Evolutionary conservation across 1,284 basidiomycete species (phyloP).

Genomic region (Ustilago shanxiensis): DNA sequence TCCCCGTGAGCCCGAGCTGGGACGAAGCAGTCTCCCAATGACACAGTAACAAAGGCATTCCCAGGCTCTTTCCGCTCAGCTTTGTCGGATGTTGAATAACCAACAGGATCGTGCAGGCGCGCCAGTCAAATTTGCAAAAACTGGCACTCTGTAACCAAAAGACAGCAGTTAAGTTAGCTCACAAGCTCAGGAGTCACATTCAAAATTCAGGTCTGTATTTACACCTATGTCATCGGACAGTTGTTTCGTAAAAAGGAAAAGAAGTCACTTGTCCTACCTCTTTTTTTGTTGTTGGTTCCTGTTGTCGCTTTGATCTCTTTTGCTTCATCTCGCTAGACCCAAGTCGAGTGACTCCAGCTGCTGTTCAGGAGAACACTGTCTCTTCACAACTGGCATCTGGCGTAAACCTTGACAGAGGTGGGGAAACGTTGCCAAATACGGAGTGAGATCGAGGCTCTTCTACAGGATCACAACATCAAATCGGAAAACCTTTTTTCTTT

Average conservation of each 20-base stretch:
- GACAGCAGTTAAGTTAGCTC: not conserved
- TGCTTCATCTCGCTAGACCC: no score
- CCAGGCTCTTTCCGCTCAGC: not conserved
- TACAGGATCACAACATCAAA: not conserved
- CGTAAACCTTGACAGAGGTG: no score
- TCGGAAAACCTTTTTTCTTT: not conserved
- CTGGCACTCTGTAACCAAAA: no score
- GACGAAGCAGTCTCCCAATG: no score
- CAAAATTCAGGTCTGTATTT: not conserved
- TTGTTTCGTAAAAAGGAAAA: not conserved
- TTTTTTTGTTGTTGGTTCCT: not conserved
- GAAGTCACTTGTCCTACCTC: not conserved
- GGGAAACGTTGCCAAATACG: not conserved
- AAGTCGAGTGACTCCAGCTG: no score
- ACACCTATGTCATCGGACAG: slow-evolving; percentile 31
- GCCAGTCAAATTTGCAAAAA: not conserved
- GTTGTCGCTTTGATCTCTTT: no score
- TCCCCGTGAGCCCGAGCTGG: slow-evolving; percentile 12
- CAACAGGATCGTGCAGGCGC: slow-evolving; percentile 2
- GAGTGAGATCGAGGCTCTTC: not conserved
- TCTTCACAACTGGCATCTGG: no score
- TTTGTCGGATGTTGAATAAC: not conserved
- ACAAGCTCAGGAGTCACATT: not conserved
- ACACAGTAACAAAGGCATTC: no score
- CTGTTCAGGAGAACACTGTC: no score